Evolutionary conservation across 2,329 filamentous ascomycete species (phyloP).

Genomic region (Fusarium napiforme): DNA sequence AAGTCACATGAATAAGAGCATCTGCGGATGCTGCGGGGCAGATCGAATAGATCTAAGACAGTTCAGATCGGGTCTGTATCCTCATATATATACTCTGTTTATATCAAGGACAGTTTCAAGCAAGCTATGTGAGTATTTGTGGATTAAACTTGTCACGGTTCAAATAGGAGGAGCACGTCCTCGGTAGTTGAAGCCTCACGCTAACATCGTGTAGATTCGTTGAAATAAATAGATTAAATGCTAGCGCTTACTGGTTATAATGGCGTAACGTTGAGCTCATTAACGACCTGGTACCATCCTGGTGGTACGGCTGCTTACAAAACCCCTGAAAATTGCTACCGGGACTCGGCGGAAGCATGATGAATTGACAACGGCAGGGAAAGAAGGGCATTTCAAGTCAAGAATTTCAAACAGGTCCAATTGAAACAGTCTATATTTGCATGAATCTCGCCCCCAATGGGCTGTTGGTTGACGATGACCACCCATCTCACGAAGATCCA

Average conservation of each 20-base stretch:
- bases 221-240: neutral
- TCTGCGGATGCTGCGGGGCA: slow-evolving; percentile 29
- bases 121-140: no score
- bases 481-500: neutral
- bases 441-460: neutral
- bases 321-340: neutral
- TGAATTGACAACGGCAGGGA: neutral
- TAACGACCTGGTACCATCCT: no score
- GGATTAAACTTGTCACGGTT: no score
- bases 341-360: neutral
- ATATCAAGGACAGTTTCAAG: neutral
- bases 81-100: accelerated
- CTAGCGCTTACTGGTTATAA: neutral
- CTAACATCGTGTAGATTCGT: neutral
- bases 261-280: neutral
- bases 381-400: accelerated
- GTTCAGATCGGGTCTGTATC: neutral
- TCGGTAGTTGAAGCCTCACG: neutral
- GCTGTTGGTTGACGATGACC: neutral
- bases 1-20: slow-evolving; percentile 32
- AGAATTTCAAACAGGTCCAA: slow-evolving; percentile 17
- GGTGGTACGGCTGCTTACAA: neutral
- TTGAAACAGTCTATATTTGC: no score
- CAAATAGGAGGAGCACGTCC: neutral
- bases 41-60: slow-evolving; percentile 9